These are phyloP conservation scores for Geotrichum fermentans DNA, from an alignment of 1,139 yeast species.

Conservation along the genomic window DNA sequence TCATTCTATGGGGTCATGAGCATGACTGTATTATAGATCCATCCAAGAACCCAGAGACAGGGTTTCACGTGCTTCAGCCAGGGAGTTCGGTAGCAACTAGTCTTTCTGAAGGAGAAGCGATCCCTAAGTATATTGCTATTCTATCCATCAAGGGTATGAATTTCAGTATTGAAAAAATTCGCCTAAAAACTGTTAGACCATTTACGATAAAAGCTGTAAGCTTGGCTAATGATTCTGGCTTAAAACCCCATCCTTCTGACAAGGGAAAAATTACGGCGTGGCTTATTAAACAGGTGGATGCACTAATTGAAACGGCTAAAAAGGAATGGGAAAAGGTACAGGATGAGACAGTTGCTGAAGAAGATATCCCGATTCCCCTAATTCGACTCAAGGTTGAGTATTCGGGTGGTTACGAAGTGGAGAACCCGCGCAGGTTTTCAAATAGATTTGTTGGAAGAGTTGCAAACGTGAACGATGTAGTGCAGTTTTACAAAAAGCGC, in stretches of 20 bases:
- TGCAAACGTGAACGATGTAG: slow-evolving; percentile 83
- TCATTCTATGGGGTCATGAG: slow-evolving; percentile 96
- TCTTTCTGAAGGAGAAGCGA: slow-evolving; percentile 77
- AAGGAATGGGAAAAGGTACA: slow-evolving; percentile 44
- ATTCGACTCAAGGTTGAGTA: slow-evolving; percentile 81
- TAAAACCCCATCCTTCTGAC: slow-evolving; percentile 61
- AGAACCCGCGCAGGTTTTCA: slow-evolving; percentile 83
- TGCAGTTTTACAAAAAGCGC: slow-evolving; percentile 42
- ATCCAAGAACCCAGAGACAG: slow-evolving; percentile 56
- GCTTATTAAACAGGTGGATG: slow-evolving; percentile 55
- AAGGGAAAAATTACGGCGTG: slow-evolving; percentile 58
- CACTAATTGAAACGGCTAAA: slow-evolving; percentile 57
- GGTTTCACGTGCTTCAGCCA: slow-evolving; percentile 80
- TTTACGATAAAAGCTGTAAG: slow-evolving; percentile 67
- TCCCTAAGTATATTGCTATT: slow-evolving; percentile 63
- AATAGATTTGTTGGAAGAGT: slow-evolving; percentile 85
- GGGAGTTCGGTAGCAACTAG: slow-evolving; percentile 96
- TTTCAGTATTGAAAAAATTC: slow-evolving; percentile 60
- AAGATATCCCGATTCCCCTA: slow-evolving; percentile 61
- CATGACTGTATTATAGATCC: slow-evolving; percentile 87
- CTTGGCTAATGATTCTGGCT: slow-evolving; percentile 48
- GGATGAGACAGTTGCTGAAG: slow-evolving; percentile 27
- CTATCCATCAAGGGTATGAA: slow-evolving; percentile 56
- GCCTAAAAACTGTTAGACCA: slow-evolving; percentile 73
- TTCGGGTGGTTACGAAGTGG: slow-evolving; percentile 85